phyloP scores from a whole-genome alignment of 75 land plant species.

The Chamaecyparis obtusa region DNA sequence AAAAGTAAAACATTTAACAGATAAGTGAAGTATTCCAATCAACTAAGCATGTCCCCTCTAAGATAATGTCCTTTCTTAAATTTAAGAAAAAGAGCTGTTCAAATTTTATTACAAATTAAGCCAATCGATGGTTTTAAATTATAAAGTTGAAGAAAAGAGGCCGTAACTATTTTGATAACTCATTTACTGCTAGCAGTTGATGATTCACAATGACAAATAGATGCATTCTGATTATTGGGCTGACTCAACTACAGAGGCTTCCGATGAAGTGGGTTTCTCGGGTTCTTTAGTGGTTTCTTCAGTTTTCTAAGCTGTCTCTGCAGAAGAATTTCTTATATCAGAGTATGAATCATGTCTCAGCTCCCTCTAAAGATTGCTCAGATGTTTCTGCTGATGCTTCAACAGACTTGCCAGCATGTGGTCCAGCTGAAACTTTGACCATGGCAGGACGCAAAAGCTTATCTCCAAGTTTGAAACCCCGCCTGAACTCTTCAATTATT shows the following conservation, averaged over 20 bases:
- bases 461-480: constrained; percentile 84
- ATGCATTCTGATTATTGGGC: background rate
- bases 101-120: background rate
- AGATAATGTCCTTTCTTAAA: background rate
- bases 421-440: constrained; percentile 96
- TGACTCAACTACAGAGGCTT: background rate
- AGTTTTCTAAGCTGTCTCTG: background rate
- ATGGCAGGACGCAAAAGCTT: constrained; percentile 83
- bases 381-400: background rate
- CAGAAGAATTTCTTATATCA: background rate
- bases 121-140: background rate
- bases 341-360: background rate
- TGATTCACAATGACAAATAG: background rate
- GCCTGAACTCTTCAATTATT: constrained; percentile 73
- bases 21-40: background rate
- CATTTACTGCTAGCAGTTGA: background rate
- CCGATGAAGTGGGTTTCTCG: background rate
- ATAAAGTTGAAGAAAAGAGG: background rate
- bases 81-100: background rate
- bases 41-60: background rate
- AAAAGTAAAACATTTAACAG: too few species aligned
- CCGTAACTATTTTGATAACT: background rate
- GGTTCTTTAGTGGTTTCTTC: background rate
- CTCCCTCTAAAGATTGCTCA: background rate
- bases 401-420: constrained; percentile 51